These are phyloP conservation scores for Ophidiomyces ophidiicola DNA, from an alignment of 2,329 filamentous ascomycete genomes.

Conservation along the genomic window DNA sequence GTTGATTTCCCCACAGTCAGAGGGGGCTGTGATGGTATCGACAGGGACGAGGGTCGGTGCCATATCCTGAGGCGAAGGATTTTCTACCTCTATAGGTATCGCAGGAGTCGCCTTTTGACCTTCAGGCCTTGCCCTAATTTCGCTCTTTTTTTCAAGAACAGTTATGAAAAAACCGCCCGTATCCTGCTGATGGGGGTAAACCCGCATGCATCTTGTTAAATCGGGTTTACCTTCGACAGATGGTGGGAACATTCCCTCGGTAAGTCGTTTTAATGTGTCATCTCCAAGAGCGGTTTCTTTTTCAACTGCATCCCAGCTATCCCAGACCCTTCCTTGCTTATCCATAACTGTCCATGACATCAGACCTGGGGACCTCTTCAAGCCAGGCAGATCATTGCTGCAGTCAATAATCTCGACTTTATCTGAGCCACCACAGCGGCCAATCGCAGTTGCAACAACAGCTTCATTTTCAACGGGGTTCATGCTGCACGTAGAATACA, in stretches of 20 bases:
- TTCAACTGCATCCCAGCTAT: slow-evolving; percentile 69
- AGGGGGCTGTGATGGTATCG: slow-evolving; percentile 16
- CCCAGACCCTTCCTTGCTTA: slow-evolving; percentile 66
- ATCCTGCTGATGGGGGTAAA: slow-evolving; percentile 91
- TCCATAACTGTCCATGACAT: slow-evolving; percentile 85
- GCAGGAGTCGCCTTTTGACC: slow-evolving; percentile 30
- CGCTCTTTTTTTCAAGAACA: slow-evolving; percentile 79
- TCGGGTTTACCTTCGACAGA: slow-evolving; percentile 48
- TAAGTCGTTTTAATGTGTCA: slow-evolving; percentile 53
- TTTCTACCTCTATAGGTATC: slow-evolving; percentile 18
- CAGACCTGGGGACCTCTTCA: slow-evolving; percentile 67
- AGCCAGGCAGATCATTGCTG: slow-evolving; percentile 58
- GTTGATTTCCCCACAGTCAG: neutral
- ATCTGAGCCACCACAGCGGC: slow-evolving; percentile 68
- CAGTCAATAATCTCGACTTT: slow-evolving; percentile 81
- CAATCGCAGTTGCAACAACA: slow-evolving; percentile 75
- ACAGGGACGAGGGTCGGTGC: slow-evolving; percentile 17
- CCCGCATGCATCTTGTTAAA: slow-evolving; percentile 78
- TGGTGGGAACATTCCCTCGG: slow-evolving; percentile 73
- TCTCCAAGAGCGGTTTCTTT: slow-evolving; percentile 47
- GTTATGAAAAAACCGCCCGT: slow-evolving; percentile 97
- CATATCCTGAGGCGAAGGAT: neutral
- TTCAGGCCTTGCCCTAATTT: slow-evolving; percentile 68
- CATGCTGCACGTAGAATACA: slow-evolving; percentile 98
- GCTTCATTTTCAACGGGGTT: slow-evolving; percentile 97